phyloP scores from a whole-genome alignment of 192 early-diverging fungal genomes.

The Backusella psychrophila region DNA sequence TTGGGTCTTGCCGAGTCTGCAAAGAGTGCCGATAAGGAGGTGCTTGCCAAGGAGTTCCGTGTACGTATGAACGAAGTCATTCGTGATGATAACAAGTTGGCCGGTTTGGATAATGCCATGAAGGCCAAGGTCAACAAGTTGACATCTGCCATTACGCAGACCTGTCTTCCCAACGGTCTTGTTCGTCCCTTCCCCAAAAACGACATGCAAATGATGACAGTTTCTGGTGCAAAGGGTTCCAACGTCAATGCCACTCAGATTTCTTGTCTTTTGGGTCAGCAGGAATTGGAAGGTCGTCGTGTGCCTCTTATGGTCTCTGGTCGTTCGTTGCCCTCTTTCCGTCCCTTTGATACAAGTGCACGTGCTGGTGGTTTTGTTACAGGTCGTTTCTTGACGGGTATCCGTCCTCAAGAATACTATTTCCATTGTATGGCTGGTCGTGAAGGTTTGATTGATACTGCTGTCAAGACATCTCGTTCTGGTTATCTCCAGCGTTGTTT shows the following conservation, averaged over 20 bases:
- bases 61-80: slow-evolving; percentile 82
- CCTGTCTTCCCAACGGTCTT: slow-evolving; percentile 72
- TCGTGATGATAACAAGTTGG: slow-evolving; percentile 80
- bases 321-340: slow-evolving; percentile 94
- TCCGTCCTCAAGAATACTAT: slow-evolving; percentile 91
- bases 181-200: slow-evolving; percentile 84
- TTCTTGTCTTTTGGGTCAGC: slow-evolving; percentile 95
- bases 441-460: slow-evolving; percentile 99
- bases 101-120: slow-evolving; percentile 86
- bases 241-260: slow-evolving; percentile 97
- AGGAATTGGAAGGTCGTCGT: slow-evolving; percentile 95
- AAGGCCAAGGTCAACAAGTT: slow-evolving; percentile 80
- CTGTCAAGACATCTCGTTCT: slow-evolving; percentile 98
- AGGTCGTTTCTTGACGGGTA: slow-evolving; percentile 97
- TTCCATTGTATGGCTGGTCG: slow-evolving; percentile 99
- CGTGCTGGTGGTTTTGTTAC: slow-evolving; percentile 96
- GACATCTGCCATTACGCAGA: slow-evolving; percentile 75
- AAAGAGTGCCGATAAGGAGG: slow-evolving; percentile 35
- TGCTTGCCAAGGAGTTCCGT: slow-evolving; percentile 56
- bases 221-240: slow-evolving; percentile 97
- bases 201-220: slow-evolving; percentile 99
- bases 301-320: slow-evolving; percentile 98
- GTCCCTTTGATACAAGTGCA: slow-evolving; percentile 84
- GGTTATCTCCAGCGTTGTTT: slow-evolving; percentile 99
- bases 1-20: slow-evolving; percentile 59